Percentiles rank a stretch among this genome's conserved stretches.
Conservation (phyloP, 176 grass and related monocot species). For the Hsuehochloa calcarea region DNA sequence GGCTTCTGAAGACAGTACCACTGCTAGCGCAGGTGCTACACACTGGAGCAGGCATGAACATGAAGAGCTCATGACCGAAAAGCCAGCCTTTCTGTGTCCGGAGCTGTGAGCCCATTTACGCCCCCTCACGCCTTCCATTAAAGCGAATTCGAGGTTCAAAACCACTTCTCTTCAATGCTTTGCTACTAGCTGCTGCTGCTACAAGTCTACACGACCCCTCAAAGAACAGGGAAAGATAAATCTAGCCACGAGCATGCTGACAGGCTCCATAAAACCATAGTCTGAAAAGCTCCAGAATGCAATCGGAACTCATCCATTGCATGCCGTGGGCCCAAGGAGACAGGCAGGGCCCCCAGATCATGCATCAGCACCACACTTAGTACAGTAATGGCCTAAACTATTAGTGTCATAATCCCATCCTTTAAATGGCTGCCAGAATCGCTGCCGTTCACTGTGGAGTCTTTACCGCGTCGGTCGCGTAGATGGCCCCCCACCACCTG, state of each 20-base stretch:
- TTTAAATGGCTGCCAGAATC: neutral
- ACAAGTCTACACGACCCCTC: too few relatives aligned
- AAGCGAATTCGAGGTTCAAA: neutral
- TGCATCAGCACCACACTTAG: neutral
- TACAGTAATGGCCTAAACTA: neutral
- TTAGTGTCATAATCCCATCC: neutral
- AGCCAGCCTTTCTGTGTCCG: neutral
- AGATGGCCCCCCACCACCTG: neutral
- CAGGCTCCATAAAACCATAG: neutral
- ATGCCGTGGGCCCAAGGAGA: neutral
- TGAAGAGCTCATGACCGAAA: slow-evolving; percentile 29
- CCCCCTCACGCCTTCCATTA: slow-evolving; percentile 10
- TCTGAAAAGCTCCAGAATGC: neutral
- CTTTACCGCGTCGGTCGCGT: neutral
- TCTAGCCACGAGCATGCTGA: neutral
- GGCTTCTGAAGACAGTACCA: neutral
- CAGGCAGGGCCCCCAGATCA: neutral
- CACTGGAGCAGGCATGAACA: neutral
- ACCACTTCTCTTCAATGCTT: slow-evolving; percentile 10
- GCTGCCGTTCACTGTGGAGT: neutral
- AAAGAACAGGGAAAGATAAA: neutral
- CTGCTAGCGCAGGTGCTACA: slow-evolving; percentile 24
- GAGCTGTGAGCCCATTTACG: slow-evolving; percentile 38
- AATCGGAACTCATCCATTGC: neutral
- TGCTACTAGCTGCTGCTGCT: neutral